These are phyloP conservation scores for Crataegus laevigata DNA, from an alignment of 306 rosid genomes.

Conservation along the genomic window DNA sequence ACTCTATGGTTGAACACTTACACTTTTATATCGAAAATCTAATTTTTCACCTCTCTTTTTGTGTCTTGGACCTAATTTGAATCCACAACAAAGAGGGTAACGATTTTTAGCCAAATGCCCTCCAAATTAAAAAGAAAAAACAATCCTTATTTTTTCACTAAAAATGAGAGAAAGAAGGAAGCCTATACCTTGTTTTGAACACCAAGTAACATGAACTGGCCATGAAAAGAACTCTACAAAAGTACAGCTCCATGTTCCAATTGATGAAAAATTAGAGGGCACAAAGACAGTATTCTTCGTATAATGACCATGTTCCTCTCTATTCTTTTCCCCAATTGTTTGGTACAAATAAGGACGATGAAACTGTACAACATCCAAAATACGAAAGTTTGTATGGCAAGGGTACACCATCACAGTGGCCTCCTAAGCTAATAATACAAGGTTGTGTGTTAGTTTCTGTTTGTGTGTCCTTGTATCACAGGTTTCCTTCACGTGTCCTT, in stretches of 20 bases:
- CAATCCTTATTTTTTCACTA: too few relatives aligned
- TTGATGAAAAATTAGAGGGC: neutral
- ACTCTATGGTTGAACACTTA: too few relatives aligned
- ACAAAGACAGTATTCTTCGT: neutral
- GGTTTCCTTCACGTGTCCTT: too few relatives aligned
- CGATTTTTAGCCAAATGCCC: too few relatives aligned
- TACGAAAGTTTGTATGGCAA: too few relatives aligned
- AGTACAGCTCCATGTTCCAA: neutral
- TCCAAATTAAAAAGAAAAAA: too few relatives aligned
- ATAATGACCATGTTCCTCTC: neutral
- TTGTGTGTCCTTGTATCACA: too few relatives aligned
- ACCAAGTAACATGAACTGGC: constrained; percentile 3
- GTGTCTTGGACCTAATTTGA: neutral
- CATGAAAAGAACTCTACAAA: neutral
- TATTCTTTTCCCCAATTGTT: neutral
- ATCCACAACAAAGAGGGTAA: neutral
- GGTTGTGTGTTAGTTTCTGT: too few relatives aligned
- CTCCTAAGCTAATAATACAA: too few relatives aligned
- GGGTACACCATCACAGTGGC: too few relatives aligned
- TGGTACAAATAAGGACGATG: neutral
- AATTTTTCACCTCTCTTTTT: too few relatives aligned
- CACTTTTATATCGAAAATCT: too few relatives aligned
- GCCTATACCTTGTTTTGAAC: neutral
- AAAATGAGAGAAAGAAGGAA: neutral
- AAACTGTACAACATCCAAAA: neutral